These are phyloP conservation scores for Hymenoscyphus scutula DNA, from an alignment of 2,329 filamentous ascomycete species.

Conservation along the genomic window DNA sequence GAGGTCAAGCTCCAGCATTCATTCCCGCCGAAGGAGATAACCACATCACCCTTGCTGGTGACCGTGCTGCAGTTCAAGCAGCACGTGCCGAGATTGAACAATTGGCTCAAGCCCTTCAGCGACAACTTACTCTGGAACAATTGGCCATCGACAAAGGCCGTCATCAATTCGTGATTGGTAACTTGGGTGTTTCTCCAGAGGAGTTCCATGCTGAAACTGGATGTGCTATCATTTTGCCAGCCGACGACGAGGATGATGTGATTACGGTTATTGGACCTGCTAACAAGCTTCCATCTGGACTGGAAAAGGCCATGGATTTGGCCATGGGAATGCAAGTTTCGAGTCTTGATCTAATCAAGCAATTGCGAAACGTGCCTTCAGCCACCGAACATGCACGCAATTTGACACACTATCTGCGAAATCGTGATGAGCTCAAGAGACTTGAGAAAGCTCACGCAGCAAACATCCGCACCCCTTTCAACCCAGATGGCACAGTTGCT, in stretches of 20 bases:
- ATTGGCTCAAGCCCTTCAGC: slow-evolving; percentile 71
- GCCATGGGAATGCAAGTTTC: slow-evolving; percentile 84
- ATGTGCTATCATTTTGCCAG: slow-evolving; percentile 80
- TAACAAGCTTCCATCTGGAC: slow-evolving; percentile 68
- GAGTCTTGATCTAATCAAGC: slow-evolving; percentile 76
- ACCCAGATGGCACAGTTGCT: slow-evolving; percentile 65
- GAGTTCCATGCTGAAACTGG: slow-evolving; percentile 90
- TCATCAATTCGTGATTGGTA: slow-evolving; percentile 93
- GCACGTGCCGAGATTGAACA: slow-evolving; percentile 79
- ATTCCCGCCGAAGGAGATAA: slow-evolving; percentile 66
- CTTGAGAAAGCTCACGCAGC: slow-evolving; percentile 78
- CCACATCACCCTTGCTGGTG: slow-evolving; percentile 82
- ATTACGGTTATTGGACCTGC: slow-evolving; percentile 82
- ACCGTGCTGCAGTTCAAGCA: slow-evolving; percentile 77
- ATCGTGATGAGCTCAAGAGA: slow-evolving; percentile 77
- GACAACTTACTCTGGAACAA: slow-evolving; percentile 74
- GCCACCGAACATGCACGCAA: slow-evolving; percentile 78
- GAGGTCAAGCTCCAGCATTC: slow-evolving; percentile 69
- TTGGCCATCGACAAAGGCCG: slow-evolving; percentile 79
- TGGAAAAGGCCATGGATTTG: slow-evolving; percentile 83
- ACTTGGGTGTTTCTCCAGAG: slow-evolving; percentile 73
- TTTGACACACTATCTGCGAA: slow-evolving; percentile 81
- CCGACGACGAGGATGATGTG: slow-evolving; percentile 70
- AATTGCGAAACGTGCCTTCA: slow-evolving; percentile 72
- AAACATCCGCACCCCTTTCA: slow-evolving; percentile 79